Conservation (phyloP, 352 stramenopile genomes). For the Globisporangium recalcitrans region DNA sequence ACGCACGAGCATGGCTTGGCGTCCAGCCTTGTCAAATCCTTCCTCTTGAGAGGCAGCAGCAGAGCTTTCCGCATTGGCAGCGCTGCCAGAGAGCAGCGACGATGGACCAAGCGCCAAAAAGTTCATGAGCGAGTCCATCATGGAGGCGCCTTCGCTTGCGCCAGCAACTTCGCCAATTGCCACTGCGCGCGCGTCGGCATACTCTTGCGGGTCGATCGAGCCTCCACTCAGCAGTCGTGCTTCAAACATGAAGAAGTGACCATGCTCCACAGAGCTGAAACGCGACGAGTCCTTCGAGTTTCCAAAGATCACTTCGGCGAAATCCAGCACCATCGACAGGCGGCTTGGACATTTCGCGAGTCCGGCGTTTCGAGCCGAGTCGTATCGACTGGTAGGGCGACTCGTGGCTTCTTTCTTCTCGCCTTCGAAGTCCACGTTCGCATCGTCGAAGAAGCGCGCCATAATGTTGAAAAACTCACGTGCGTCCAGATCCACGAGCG, state of each 20-base stretch:
- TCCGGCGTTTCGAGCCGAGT: conserved; percentile 66
- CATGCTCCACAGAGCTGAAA: conserved; percentile 81
- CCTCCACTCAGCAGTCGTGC: conserved; percentile 78
- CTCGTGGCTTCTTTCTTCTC: conserved; percentile 49
- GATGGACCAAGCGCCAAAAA: conserved; percentile 76
- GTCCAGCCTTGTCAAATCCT: conserved; percentile 77
- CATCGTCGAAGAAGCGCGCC: conserved; percentile 73
- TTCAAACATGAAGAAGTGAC: conserved; percentile 89
- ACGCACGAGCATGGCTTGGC: conserved; percentile 80
- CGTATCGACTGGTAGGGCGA: conserved; percentile 62
- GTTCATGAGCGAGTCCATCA: conserved; percentile 89
- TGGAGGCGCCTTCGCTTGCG: conserved; percentile 37
- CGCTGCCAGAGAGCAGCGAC: conserved; percentile 43
- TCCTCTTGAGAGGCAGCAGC: conserved; percentile 70
- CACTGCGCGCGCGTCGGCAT: conserved; percentile 60
- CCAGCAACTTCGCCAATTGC: conserved; percentile 43
- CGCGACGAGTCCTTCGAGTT: conserved; percentile 25
- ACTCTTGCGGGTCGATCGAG: conserved; percentile 78
- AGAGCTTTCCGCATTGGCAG: conserved; percentile 10
- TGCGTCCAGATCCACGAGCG: conserved; percentile 71
- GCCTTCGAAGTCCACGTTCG: conserved; percentile 82
- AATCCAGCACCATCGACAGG: conserved; percentile 77
- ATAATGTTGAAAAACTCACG: conserved; percentile 82
- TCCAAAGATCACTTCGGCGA: conserved; percentile 78
- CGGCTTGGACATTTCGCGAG: conserved; percentile 76